Evolutionary conservation across 305 asterid species (phyloP).

Genomic region (Fraxinus baroniana): DNA sequence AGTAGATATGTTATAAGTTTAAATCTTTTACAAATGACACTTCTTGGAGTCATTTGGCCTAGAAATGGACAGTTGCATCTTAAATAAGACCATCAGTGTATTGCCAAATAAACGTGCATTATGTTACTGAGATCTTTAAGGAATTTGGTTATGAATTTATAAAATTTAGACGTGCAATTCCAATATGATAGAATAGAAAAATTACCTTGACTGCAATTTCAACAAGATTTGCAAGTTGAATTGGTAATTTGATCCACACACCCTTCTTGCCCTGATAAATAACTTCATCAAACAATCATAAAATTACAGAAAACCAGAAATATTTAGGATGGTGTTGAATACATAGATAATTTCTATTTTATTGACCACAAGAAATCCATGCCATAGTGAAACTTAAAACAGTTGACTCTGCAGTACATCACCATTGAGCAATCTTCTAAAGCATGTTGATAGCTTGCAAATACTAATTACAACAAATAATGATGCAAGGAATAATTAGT

Average conservation of each 20-base stretch:
- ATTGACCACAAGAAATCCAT: conserved; percentile 5
- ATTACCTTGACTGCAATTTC: conserved; percentile 70
- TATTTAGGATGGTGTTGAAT: background rate
- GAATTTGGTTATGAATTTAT: background rate
- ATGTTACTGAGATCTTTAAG: background rate
- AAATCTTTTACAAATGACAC: background rate
- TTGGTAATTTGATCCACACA: conserved; percentile 74
- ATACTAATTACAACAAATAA: background rate
- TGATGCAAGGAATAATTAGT: background rate
- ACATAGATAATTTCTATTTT: background rate
- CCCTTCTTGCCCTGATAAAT: conserved; percentile 79
- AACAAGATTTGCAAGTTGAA: conserved; percentile 57
- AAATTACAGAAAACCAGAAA: background rate
- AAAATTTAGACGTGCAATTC: background rate
- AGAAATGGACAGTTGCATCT: background rate
- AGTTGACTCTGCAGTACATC: background rate
- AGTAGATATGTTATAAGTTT: too few species aligned
- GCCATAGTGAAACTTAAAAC: background rate
- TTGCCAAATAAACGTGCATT: background rate
- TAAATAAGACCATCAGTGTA: background rate
- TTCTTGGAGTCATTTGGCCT: background rate
- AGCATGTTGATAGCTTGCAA: background rate
- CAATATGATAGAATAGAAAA: background rate
- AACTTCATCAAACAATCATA: background rate
- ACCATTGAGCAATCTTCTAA: background rate